A percentile compares a stretch with the other conserved stretches of the same genome.
phyloP scores from a whole-genome alignment of 306 rosid genomes.

The Clitoria ternatea region DNA sequence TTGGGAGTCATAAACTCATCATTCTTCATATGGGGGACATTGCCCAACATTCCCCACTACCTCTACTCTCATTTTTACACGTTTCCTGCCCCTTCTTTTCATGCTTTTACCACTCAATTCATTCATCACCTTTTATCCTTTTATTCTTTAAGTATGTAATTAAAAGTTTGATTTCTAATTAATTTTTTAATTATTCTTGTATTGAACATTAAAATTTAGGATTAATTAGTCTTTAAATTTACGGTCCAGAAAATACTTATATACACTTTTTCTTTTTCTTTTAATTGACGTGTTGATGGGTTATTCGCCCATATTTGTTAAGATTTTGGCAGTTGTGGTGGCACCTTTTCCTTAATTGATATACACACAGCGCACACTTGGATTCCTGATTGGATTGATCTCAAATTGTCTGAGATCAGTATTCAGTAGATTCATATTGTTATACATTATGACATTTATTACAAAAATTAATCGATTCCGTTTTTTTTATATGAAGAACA shows the following conservation, averaged over 20 bases:
- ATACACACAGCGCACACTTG: background rate
- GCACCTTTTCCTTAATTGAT: background rate
- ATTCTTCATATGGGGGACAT: background rate
- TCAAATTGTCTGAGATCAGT: background rate
- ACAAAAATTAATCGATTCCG: background rate
- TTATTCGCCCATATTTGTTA: background rate
- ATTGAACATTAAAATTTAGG: no score
- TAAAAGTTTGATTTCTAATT: no score
- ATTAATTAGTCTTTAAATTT: no score
- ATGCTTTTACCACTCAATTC: background rate
- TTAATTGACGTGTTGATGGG: background rate
- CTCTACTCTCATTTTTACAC: constrained; percentile 4
- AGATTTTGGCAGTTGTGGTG: background rate
- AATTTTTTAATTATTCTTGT: no score
- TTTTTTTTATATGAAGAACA: background rate
- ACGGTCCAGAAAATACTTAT: no score
- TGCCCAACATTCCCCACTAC: constrained; percentile 17
- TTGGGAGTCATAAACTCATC: constrained; percentile 17
- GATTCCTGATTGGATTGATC: background rate
- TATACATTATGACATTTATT: background rate
- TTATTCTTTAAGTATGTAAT: no score
- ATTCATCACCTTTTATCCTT: no score
- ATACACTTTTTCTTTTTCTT: no score
- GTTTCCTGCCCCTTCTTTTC: background rate
- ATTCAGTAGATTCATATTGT: background rate